Conservation (phyloP, 192 early-diverging fungal genomes). For the Coemansia sp. region DNA sequence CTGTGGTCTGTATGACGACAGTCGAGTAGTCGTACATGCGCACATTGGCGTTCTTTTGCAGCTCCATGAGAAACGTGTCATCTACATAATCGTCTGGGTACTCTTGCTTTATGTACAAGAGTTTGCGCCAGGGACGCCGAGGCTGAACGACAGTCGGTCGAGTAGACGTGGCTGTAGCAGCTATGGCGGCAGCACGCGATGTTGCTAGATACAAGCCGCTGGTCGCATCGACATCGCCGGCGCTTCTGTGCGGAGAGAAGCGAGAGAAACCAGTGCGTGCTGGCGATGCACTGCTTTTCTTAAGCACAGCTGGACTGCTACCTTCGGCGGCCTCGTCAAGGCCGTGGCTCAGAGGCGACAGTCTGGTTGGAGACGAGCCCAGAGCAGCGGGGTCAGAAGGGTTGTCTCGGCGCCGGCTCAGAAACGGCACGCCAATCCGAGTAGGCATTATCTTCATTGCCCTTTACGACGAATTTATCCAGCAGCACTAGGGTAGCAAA, state of each 20-base stretch:
- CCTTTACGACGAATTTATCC: neutral
- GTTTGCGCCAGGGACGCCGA: constrained; percentile 69
- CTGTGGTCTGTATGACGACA: constrained; percentile 73
- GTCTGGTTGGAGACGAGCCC: constrained; percentile 3
- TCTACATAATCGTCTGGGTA: constrained; percentile 95
- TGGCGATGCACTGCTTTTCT: neutral
- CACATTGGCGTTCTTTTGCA: constrained; percentile 93
- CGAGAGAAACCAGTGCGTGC: constrained; percentile 5
- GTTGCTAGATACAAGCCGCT: constrained; percentile 1
- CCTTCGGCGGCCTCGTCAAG: neutral
- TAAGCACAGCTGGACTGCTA: neutral
- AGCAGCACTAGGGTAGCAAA: neutral
- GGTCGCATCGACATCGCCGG: neutral
- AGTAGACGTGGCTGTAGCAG: neutral
- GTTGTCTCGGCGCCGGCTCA: constrained; percentile 27
- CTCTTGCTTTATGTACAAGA: constrained; percentile 86
- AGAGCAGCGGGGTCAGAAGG: neutral
- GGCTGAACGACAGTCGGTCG: constrained; percentile 9
- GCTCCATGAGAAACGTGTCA: constrained; percentile 80
- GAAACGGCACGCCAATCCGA: constrained; percentile 38
- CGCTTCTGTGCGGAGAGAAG: neutral
- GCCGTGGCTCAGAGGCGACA: neutral
- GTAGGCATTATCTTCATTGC: constrained; percentile 31
- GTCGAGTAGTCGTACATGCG: constrained; percentile 82
- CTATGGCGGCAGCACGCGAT: neutral